Percentiles rank a stretch among this genome's conserved stretches.
These are phyloP conservation scores for Ascochyta pisi DNA, from an alignment of 2,329 filamentous ascomycete genomes.

Conservation along the genomic window DNA sequence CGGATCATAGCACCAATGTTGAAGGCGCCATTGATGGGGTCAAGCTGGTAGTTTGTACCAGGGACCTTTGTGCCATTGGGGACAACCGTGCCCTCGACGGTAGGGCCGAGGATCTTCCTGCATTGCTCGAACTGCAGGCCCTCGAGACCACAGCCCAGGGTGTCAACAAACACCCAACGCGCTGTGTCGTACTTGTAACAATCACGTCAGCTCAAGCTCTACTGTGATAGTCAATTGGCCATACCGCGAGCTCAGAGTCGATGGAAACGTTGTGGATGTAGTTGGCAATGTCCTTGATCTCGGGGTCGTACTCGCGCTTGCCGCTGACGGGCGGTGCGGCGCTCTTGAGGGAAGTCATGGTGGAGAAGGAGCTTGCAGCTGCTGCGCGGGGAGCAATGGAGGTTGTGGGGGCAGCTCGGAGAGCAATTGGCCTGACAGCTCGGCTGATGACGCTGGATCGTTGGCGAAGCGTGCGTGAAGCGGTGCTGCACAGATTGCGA, in stretches of 20 bases:
- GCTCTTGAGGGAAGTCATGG: slow-evolving; percentile 48
- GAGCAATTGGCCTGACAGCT: slow-evolving; percentile 48
- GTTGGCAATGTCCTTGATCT: slow-evolving; percentile 92
- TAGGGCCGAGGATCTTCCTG: slow-evolving; percentile 89
- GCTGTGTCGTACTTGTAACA: slow-evolving; percentile 83
- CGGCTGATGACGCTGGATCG: slow-evolving; percentile 42
- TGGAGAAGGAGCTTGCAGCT: slow-evolving; percentile 44
- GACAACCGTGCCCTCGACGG: slow-evolving; percentile 87
- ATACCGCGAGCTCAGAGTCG: slow-evolving; percentile 89
- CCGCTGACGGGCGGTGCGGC: slow-evolving; percentile 38
- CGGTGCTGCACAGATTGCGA: slow-evolving; percentile 50
- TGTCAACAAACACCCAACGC: slow-evolving; percentile 95
- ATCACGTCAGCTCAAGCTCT: slow-evolving; percentile 22
- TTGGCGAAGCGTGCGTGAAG: slow-evolving; percentile 47
- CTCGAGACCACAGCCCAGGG: slow-evolving; percentile 94
- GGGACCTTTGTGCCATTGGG: slow-evolving; percentile 91
- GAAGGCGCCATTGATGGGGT: slow-evolving; percentile 95
- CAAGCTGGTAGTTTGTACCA: slow-evolving; percentile 91
- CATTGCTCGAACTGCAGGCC: slow-evolving; percentile 95
- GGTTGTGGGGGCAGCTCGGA: slow-evolving; percentile 32
- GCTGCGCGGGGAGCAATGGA: slow-evolving; percentile 33
- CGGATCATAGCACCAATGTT: slow-evolving; percentile 99
- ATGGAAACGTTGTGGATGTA: slow-evolving; percentile 94
- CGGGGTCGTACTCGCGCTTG: slow-evolving; percentile 75
- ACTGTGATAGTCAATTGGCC: slow-evolving; percentile 45